Percentiles rank a stretch among this genome's conserved stretches.
These are phyloP conservation scores for Epichloe gansuensis DNA, from an alignment of 2,329 filamentous ascomycete genomes.

Conservation along the genomic window DNA sequence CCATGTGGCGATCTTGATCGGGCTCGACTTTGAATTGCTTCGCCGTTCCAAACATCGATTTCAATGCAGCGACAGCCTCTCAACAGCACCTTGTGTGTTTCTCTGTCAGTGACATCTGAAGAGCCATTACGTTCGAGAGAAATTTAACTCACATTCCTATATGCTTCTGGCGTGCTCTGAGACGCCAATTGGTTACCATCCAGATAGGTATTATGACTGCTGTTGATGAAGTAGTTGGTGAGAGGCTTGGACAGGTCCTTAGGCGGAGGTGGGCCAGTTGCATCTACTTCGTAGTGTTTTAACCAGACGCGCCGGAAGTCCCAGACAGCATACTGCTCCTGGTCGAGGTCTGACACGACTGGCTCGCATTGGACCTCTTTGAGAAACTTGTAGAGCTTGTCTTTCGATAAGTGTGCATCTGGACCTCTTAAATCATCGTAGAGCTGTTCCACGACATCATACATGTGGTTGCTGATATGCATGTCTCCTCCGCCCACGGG, in stretches of 20 bases:
- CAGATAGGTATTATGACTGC: constrained; percentile 89
- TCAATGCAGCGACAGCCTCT: constrained; percentile 81
- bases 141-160: constrained; percentile 51
- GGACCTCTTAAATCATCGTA: constrained; percentile 32
- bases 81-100: constrained; percentile 45
- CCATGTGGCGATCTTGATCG: constrained; percentile 25
- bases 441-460: constrained; percentile 32
- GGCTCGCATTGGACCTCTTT: constrained; percentile 33
- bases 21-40: constrained; percentile 25
- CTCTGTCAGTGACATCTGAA: background rate
- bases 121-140: background rate
- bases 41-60: constrained; percentile 87
- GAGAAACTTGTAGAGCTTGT: constrained; percentile 37
- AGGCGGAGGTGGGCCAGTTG: constrained; percentile 28
- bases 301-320: constrained; percentile 40
- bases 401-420: constrained; percentile 17
- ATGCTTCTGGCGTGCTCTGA: constrained; percentile 62
- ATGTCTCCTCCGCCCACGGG: constrained; percentile 17
- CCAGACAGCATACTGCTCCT: constrained; percentile 30
- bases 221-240: constrained; percentile 87
- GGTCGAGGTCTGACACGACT: constrained; percentile 18
- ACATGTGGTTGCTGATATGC: constrained; percentile 35
- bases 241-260: constrained; percentile 55
- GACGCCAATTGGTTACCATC: constrained; percentile 76
- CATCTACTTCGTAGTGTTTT: constrained; percentile 29